phyloP scores from a whole-genome alignment of 208 protist species.

The Leishmania turanica region DNA sequence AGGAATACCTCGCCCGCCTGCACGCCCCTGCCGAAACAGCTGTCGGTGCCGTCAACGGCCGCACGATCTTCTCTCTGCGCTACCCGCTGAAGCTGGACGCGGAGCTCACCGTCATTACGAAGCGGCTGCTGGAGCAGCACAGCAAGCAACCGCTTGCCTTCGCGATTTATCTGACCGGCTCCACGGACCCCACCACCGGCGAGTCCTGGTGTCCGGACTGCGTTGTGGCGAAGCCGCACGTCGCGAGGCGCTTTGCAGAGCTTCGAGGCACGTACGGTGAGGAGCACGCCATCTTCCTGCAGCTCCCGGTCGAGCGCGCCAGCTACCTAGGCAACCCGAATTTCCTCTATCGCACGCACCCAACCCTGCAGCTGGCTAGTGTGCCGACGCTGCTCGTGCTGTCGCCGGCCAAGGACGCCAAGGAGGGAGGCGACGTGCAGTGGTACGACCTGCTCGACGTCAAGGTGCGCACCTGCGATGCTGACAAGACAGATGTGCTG shows the following conservation, averaged over 20 bases:
- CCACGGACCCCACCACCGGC: constrained; percentile 47
- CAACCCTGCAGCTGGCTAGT: constrained; percentile 36
- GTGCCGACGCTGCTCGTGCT: constrained; percentile 66
- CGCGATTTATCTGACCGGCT: constrained; percentile 64
- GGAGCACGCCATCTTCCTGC: constrained; percentile 49
- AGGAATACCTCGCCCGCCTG: constrained; percentile 43
- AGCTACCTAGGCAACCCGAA: constrained; percentile 67
- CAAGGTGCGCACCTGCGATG: constrained; percentile 39
- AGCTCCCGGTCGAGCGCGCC: constrained; percentile 63
- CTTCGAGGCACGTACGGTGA: constrained; percentile 39
- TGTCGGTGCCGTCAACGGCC: constrained; percentile 21
- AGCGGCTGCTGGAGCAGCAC: constrained; percentile 25
- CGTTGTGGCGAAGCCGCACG: constrained; percentile 48
- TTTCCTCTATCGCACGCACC: constrained; percentile 67
- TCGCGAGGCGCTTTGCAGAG: constrained; percentile 40
- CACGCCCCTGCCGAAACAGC: constrained; percentile 25
- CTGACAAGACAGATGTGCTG: constrained; percentile 21
- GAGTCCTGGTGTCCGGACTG: constrained; percentile 85
- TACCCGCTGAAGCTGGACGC: constrained; percentile 37
- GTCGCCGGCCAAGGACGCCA: constrained; percentile 33
- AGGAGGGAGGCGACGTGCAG: constrained; percentile 21
- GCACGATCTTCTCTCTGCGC: constrained; percentile 37
- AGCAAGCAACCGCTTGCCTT: constrained; percentile 29
- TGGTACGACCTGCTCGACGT: constrained; percentile 54
- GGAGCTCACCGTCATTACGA: constrained; percentile 34